These are phyloP conservation scores for Clavispora vitiphila DNA, from an alignment of 805 yeast species.

Conservation along the genomic window DNA sequence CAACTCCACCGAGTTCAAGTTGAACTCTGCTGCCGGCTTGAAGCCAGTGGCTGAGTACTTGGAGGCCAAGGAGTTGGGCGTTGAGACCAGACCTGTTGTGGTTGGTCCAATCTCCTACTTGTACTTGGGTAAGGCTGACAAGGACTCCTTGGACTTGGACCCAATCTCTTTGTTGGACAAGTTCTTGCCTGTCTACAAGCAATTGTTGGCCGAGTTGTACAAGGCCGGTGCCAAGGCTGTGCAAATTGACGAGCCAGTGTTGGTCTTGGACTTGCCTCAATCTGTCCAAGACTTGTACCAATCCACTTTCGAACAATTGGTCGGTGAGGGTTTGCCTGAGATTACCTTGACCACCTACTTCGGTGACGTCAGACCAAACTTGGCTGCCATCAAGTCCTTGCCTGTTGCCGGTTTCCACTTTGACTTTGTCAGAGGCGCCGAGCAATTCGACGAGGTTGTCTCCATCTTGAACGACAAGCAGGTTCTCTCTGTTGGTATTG, in stretches of 20 bases:
- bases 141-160: constrained; percentile 91
- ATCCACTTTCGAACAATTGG: constrained; percentile 76
- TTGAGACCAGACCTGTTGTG: constrained; percentile 95
- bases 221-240: constrained; percentile 93
- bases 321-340: constrained; percentile 66
- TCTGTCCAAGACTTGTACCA: constrained; percentile 80
- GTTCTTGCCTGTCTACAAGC: constrained; percentile 89
- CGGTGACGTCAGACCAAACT: constrained; percentile 98
- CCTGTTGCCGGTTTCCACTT: constrained; percentile 96
- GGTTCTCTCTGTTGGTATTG: constrained; percentile 90
- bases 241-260: constrained; percentile 96
- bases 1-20: constrained; percentile 90
- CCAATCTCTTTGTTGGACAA: constrained; percentile 87
- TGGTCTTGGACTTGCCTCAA: constrained; percentile 89
- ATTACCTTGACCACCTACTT: constrained; percentile 86
- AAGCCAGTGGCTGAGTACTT: constrained; percentile 97
- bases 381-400: constrained; percentile 78
- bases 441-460: constrained; percentile 83
- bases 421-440: constrained; percentile 94
- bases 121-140: constrained; percentile 95
- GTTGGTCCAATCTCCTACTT: constrained; percentile 96
- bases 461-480: constrained; percentile 64
- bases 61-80: constrained; percentile 95
- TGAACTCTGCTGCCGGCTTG: constrained; percentile 64
- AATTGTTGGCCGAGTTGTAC: constrained; percentile 79